These are phyloP conservation scores for Penicillium corylophilum DNA, from an alignment of 2,329 filamentous ascomycete genomes.

Conservation along the genomic window DNA sequence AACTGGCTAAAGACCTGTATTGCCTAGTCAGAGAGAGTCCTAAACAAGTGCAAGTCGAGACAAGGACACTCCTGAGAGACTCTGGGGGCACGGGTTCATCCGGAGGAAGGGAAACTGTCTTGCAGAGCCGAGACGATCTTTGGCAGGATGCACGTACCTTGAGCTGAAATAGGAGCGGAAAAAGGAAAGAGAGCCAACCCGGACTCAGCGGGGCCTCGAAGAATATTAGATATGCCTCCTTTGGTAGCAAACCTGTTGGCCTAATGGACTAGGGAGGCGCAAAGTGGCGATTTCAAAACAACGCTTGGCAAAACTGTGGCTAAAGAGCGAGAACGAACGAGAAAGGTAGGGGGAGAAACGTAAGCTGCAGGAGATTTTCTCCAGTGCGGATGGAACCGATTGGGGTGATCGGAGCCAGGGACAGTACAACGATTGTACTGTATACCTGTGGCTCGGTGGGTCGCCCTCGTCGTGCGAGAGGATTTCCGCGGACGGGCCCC, in stretches of 20 bases:
- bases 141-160: not conserved
- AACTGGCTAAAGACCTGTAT: not conserved
- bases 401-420: not conserved
- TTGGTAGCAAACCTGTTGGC: not conserved
- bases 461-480: not conserved
- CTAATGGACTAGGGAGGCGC: not conserved
- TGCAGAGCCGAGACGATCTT: not conserved
- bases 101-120: not conserved
- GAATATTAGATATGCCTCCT: not conserved
- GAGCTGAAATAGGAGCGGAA: not conserved
- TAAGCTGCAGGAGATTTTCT: not conserved
- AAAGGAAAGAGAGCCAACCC: not conserved
- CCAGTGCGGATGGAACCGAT: slow-evolving; percentile 5
- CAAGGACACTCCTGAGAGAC: not conserved
- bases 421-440: not conserved
- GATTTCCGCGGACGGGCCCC: not conserved
- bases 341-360: not conserved
- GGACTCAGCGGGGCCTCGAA: not conserved
- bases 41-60: not conserved
- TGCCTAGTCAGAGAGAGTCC: not conserved
- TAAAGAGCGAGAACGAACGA: slow-evolving; percentile 3
- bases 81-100: not conserved
- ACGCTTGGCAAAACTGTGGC: slow-evolving; percentile 10
- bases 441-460: slow-evolving; percentile 1
- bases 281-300: not conserved